Base-by-base conservation (phyloP, 306 rosid genomes). In the Vicia faba region DNA sequence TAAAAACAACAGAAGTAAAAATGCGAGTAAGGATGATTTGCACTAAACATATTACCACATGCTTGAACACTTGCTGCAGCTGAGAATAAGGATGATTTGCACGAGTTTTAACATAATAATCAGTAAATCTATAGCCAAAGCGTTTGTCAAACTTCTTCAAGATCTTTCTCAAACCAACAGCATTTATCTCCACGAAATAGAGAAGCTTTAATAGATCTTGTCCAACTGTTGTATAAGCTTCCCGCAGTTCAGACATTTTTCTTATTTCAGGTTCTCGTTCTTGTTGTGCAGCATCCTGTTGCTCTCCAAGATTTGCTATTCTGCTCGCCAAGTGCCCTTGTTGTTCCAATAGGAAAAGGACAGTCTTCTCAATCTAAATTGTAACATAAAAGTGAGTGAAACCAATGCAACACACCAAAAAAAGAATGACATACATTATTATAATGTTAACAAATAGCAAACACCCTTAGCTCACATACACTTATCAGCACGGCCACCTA, bases 41-140 rank as follows among this genome's bases (percentile, higher is more conserved):
- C 79, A 48, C 20, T 64, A 69, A 63, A 79, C 70, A 83, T 50
- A 64, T 84, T 90, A 95, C 99, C 97, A 90, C 99, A 75, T 95
- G 97, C 84, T 95, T 95, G 84, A 84, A 90, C 72, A 95, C 99
- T 95, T 95, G 97, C 76, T 95, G 99, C 74, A 95, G 86, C 83
- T 90, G 99, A 28, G 99, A 95, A 73, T 95, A 95, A 9, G 99
- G 99, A 82, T 95, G 99, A 79, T 95, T 95, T 45, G 99, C 92
- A 39, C 99, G 96, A 49, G 97, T 95, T 76, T 86, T 85, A 58
- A 95, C 96, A 63, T 90, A 95, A 79, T 90, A 86, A 67, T 95
- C 89, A 11, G 99, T 90, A 83, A 95, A 95, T 78, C 86, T 85
- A 68, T 87, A 88, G 78, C 99, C 88, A 66, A 95, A 88, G 61